These are phyloP conservation scores for Cladorrhinum samala DNA, from an alignment of 495 filamentous ascomycete species.

Conservation along the genomic window DNA sequence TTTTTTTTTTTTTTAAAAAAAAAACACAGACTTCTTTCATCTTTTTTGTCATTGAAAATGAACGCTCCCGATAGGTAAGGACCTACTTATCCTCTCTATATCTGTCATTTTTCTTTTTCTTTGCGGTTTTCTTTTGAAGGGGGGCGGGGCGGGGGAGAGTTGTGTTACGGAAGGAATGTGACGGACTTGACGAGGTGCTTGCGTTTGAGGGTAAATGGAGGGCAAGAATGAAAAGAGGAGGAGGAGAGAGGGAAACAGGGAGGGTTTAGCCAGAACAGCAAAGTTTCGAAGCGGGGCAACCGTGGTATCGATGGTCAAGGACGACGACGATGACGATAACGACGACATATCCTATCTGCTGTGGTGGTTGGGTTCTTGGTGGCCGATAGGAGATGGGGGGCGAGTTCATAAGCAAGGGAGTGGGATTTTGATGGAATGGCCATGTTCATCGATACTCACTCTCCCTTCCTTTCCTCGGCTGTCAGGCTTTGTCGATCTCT, in stretches of 20 bases:
- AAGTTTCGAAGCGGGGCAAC: background rate
- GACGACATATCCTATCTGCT: no score
- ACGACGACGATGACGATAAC: background rate
- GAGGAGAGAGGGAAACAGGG: background rate
- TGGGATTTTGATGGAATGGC: background rate
- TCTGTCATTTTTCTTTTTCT: background rate
- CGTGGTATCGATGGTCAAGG: background rate
- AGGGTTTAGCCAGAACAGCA: no score
- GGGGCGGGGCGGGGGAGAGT: no score
- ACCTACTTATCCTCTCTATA: background rate
- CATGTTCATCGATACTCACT: no score
- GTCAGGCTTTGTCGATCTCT: no score
- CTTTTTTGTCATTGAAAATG: slow-evolving; percentile 4
- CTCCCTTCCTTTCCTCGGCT: background rate
- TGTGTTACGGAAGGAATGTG: background rate
- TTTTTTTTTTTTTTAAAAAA: no score
- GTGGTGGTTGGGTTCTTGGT: no score
- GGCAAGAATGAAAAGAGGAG: background rate
- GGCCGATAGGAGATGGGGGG: no score
- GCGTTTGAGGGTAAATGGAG: no score
- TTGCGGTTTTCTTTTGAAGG: background rate
- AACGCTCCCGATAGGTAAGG: slow-evolving; percentile 18
- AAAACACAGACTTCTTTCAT: no score
- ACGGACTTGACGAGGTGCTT: no score
- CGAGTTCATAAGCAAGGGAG: background rate